A percentile compares a stretch with the other conserved stretches of the same genome.
Conservation (phyloP, 257 asterid genomes). For the Plantago major region DNA sequence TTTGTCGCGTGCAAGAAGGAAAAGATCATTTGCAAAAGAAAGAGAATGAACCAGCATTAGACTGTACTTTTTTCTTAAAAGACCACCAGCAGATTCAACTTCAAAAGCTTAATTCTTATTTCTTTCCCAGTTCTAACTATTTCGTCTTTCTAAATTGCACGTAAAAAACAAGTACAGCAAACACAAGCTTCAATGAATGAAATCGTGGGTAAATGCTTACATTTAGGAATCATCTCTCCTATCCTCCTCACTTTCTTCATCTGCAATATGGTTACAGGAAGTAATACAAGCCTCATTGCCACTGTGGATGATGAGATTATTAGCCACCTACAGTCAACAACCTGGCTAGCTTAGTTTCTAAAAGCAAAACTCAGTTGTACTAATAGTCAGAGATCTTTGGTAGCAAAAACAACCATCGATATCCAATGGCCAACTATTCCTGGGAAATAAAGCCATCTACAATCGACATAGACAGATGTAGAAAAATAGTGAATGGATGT, state of each 20-base stretch:
- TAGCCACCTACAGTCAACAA: conserved; percentile 70
- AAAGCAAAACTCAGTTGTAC: neutral
- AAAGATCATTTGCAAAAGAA: too few species aligned
- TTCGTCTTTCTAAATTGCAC: neutral
- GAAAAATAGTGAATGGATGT: too few species aligned
- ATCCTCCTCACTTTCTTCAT: conserved; percentile 64
- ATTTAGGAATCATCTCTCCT: conserved; percentile 55
- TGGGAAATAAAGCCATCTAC: neutral
- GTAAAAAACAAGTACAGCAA: neutral
- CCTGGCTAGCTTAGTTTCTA: conserved; percentile 15
- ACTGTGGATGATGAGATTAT: conserved; percentile 67
- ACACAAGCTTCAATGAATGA: conserved; percentile 13
- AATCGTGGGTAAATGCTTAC: conserved; percentile 44
- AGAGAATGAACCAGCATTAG: too few species aligned
- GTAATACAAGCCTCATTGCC: conserved; percentile 56
- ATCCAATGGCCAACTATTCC: too few species aligned
- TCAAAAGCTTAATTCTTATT: neutral
- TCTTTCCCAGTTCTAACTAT: neutral
- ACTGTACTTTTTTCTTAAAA: too few species aligned
- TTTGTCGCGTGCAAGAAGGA: too few species aligned
- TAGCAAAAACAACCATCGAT: too few species aligned
- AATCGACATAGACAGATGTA: too few species aligned
- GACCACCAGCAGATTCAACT: too few species aligned
- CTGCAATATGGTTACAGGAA: conserved; percentile 65
- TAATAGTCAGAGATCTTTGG: neutral